Conservation (phyloP, 2,329 filamentous ascomycete genomes). For the Chaetomium sp. region DNA sequence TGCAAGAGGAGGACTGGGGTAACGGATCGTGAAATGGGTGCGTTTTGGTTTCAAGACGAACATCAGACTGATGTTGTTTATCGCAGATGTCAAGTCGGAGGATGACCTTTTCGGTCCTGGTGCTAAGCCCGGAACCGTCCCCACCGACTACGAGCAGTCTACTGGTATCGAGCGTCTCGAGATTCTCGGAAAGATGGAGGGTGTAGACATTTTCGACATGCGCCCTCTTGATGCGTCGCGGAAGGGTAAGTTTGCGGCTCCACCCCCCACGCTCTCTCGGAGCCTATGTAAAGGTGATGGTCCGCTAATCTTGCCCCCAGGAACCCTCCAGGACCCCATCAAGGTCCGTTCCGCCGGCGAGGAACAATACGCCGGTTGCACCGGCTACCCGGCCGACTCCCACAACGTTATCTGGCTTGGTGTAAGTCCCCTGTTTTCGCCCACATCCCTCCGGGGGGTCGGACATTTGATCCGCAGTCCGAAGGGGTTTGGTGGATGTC, state of each 20-base stretch:
- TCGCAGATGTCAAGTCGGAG: conserved; percentile 72
- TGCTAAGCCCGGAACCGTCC: conserved; percentile 73
- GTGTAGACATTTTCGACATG: conserved; percentile 98
- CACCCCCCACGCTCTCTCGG: conserved; percentile 8
- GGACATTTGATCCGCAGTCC: conserved; percentile 3
- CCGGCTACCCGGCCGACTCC: conserved; percentile 85
- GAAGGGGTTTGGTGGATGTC: not conserved
- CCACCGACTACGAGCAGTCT: conserved; percentile 90
- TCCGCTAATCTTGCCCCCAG: conserved; percentile 38
- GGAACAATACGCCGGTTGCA: conserved; percentile 96
- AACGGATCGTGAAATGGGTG: not conserved
- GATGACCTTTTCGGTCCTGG: conserved; percentile 83
- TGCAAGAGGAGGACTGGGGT: not conserved
- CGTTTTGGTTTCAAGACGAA: not conserved
- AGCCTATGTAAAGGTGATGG: not conserved
- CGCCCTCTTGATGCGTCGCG: conserved; percentile 87
- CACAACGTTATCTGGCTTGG: conserved; percentile 88
- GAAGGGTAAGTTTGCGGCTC: conserved; percentile 52
- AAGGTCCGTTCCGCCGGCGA: conserved; percentile 84
- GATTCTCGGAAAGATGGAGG: conserved; percentile 99
- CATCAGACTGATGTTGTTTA: conserved; percentile 12
- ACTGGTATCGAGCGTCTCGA: conserved; percentile 98
- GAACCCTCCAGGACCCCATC: conserved; percentile 86
- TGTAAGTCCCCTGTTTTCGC: conserved; percentile 48
- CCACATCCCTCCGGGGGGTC: too few relatives aligned